Conservation (phyloP, 1,284 basidiomycete species). For the Boletus semigastroideus region DNA sequence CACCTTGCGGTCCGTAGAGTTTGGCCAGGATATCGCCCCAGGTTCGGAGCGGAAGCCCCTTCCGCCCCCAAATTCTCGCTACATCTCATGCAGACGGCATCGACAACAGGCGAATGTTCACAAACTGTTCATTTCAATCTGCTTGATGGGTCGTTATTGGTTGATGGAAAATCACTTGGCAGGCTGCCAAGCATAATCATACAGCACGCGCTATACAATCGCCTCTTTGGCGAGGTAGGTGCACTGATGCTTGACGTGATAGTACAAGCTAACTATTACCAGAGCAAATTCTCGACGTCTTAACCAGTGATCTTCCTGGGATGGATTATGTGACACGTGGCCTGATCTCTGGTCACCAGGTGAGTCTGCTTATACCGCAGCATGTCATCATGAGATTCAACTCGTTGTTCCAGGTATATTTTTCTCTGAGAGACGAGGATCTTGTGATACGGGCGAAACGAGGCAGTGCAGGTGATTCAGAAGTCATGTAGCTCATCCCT, state of each 20-base stretch:
- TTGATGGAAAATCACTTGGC: constrained; percentile 41
- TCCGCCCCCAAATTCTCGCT: constrained; percentile 33
- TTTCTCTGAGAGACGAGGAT: constrained; percentile 23
- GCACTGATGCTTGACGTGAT: neutral
- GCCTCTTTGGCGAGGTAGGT: constrained; percentile 34
- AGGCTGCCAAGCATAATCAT: constrained; percentile 38
- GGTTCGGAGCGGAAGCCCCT: constrained; percentile 34
- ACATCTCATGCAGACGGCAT: constrained; percentile 33
- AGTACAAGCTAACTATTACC: neutral
- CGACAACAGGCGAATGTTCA: neutral
- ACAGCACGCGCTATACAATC: constrained; percentile 33
- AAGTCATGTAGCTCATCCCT: constrained; percentile 39
- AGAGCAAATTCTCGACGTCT: constrained; percentile 38
- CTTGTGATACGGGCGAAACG: constrained; percentile 34
- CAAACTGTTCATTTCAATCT: constrained; percentile 41
- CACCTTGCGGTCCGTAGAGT: constrained; percentile 35
- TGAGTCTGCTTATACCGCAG: neutral
- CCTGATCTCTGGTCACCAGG: constrained; percentile 26
- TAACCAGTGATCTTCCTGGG: constrained; percentile 34
- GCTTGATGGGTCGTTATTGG: constrained; percentile 40
- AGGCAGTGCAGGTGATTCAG: neutral
- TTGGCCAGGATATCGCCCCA: constrained; percentile 38
- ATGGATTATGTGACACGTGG: constrained; percentile 39
- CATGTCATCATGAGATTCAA: neutral
- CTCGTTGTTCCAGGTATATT: constrained; percentile 26